A percentile compares a stretch with the other conserved stretches of the same genome.
These are phyloP conservation scores for Knoxia roxburghii DNA, from an alignment of 257 asterid genomes.

Conservation along the genomic window DNA sequence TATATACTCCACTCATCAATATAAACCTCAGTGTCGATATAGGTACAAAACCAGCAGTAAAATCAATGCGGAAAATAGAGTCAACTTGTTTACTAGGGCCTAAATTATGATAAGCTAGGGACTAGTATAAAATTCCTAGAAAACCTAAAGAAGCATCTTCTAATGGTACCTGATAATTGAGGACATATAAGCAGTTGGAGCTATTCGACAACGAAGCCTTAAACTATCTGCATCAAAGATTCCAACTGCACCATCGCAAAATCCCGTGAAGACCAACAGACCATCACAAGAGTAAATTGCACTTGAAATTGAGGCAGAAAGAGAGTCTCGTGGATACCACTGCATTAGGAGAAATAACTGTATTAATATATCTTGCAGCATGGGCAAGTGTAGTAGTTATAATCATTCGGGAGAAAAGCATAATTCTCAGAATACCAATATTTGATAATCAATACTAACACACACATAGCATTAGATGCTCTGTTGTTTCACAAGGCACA, in stretches of 20 bases:
- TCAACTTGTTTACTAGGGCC: too few relatives aligned
- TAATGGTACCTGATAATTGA: constrained; percentile 58
- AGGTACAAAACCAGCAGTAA: background rate
- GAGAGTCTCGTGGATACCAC: constrained; percentile 89
- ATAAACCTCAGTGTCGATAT: background rate
- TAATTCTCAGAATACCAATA: background rate
- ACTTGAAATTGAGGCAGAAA: constrained; percentile 67
- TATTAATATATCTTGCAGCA: constrained; percentile 1
- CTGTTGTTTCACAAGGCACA: background rate
- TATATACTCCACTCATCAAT: background rate
- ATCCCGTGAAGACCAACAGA: constrained; percentile 59
- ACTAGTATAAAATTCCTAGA: background rate
- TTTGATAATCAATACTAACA: background rate
- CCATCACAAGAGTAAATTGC: constrained; percentile 89
- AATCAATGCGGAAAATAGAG: background rate
- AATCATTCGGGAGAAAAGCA: background rate
- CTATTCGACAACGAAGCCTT: constrained; percentile 66
- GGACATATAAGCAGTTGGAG: constrained; percentile 69
- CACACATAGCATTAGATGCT: background rate
- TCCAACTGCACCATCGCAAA: constrained; percentile 87
- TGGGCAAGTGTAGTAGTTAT: background rate
- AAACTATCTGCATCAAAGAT: constrained; percentile 69
- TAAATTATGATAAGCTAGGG: too few relatives aligned
- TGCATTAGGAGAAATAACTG: constrained; percentile 26
- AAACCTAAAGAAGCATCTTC: background rate